Percentiles rank a stretch among this genome's conserved stretches.
These are phyloP conservation scores for Hygrophorus pudorinus DNA, from an alignment of 768 basidiomycete genomes.

Conservation along the genomic window DNA sequence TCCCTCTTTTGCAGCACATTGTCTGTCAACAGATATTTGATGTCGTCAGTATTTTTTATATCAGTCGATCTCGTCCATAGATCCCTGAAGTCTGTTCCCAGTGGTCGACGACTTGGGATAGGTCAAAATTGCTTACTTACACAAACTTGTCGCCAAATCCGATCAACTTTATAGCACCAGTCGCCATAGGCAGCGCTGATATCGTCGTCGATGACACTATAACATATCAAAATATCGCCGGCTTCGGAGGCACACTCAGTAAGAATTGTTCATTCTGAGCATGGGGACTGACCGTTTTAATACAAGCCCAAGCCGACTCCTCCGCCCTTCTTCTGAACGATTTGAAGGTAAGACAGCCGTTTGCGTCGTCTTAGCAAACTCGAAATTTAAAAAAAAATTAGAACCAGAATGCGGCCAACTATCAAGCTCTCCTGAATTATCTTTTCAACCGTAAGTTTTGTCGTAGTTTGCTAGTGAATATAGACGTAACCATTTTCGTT, in stretches of 20 bases:
- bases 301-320: conserved; percentile 47
- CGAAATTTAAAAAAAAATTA: too few relatives aligned
- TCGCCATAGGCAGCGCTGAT: conserved; percentile 46
- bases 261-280: neutral
- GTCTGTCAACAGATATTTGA: conserved; percentile 46
- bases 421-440: conserved; percentile 46
- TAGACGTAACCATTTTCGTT: neutral
- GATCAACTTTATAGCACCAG: conserved; percentile 51
- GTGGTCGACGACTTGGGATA: conserved; percentile 56
- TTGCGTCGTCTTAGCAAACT: too few relatives aligned
- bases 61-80: conserved; percentile 1
- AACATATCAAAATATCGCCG: conserved; percentile 53
- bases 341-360: conserved; percentile 43
- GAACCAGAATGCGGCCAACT: conserved; percentile 43
- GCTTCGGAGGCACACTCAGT: conserved; percentile 65
- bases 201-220: conserved; percentile 48
- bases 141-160: conserved; percentile 30
- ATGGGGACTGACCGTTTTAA: neutral
- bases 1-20: conserved; percentile 14
- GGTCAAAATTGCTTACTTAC: conserved; percentile 41
- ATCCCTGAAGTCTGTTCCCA: conserved; percentile 14
- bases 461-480: neutral
- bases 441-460: conserved; percentile 29
- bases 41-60: conserved; percentile 27
- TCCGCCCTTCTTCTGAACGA: conserved; percentile 51